Evolutionary conservation across 371 early-diverging fungal genomes (phyloP).

Genomic region (Rhizomucor pusillus): DNA sequence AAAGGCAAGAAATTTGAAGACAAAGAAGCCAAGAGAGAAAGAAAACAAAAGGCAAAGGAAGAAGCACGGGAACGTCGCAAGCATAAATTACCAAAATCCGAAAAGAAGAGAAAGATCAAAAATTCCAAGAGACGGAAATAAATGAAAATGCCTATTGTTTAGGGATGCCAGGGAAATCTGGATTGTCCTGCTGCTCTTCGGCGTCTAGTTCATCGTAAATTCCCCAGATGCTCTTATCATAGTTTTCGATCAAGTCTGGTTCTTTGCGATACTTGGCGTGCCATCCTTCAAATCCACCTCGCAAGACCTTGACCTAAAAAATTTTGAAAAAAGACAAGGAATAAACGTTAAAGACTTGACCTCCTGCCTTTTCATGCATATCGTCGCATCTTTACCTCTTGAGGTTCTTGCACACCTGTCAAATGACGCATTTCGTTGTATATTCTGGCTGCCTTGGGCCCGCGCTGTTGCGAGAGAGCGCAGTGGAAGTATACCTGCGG

Average conservation of each 20-base stretch:
- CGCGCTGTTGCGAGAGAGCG: constrained; percentile 69
- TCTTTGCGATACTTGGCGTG: constrained; percentile 55
- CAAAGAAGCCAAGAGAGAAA: constrained; percentile 83
- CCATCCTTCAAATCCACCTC: constrained; percentile 77
- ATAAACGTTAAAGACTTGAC: background rate
- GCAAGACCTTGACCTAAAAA: constrained; percentile 57
- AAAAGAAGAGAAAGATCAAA: constrained; percentile 89
- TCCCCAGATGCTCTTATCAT: constrained; percentile 56
- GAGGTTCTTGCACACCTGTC: constrained; percentile 22
- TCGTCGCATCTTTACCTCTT: constrained; percentile 16
- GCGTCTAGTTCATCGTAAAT: constrained; percentile 12
- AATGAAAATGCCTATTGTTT: constrained; percentile 2
- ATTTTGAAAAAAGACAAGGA: background rate
- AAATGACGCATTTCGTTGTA: constrained; percentile 58
- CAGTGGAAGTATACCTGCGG: constrained; percentile 82
- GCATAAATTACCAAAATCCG: constrained; percentile 91
- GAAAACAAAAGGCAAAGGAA: constrained; percentile 86
- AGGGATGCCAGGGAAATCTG: constrained; percentile 14
- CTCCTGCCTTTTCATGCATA: background rate
- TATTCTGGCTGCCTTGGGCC: constrained; percentile 81
- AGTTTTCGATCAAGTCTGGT: constrained; percentile 60
- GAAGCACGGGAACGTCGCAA: constrained; percentile 89
- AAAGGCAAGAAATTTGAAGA: constrained; percentile 80
- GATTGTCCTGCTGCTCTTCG: constrained; percentile 11
- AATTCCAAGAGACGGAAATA: constrained; percentile 11